Evolutionary conservation across 2,329 filamentous ascomycete genomes (phyloP).

Genomic region (Fusarium sp.): DNA sequence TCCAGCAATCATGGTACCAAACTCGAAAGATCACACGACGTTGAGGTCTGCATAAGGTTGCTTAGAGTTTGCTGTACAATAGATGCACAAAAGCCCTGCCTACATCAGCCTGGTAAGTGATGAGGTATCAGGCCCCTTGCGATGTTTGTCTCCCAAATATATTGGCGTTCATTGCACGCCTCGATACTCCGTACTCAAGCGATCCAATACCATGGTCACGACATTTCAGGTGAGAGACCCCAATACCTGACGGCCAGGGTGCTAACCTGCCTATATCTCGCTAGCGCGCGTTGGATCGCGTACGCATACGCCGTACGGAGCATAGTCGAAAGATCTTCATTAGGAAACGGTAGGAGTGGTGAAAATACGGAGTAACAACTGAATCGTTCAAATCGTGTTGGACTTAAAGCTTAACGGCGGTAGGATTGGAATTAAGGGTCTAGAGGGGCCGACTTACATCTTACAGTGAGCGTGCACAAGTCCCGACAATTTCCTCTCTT

Average conservation of each 20-base stretch:
- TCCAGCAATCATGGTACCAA: not conserved
- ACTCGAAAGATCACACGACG: not conserved
- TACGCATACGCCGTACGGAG: not conserved
- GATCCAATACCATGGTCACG: constrained; percentile 17
- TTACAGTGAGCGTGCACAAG: too few species aligned
- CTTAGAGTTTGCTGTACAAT: not conserved
- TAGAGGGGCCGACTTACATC: not conserved
- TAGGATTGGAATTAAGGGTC: not conserved
- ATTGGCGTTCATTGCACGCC: not conserved
- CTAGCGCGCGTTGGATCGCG: constrained; percentile 9
- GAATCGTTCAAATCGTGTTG: not conserved
- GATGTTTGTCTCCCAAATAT: not conserved
- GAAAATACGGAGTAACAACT: constrained; percentile 8
- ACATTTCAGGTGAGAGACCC: constrained; percentile 5
- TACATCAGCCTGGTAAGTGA: not conserved
- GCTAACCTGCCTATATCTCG: constrained; percentile 26
- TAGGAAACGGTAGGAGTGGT: not conserved
- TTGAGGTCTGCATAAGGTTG: not conserved
- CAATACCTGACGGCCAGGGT: constrained; percentile 10
- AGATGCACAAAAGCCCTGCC: not conserved
- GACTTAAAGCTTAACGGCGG: not conserved
- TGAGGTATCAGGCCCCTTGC: not conserved
- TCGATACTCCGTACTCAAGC: constrained; percentile 13
- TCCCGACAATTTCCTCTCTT: too few species aligned
- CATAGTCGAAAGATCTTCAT: constrained; percentile 14